Percentiles rank a stretch among this genome's conserved stretches.
Conservation (phyloP, 2,329 filamentous ascomycete species). For the Pyrenochaeta sp. region DNA sequence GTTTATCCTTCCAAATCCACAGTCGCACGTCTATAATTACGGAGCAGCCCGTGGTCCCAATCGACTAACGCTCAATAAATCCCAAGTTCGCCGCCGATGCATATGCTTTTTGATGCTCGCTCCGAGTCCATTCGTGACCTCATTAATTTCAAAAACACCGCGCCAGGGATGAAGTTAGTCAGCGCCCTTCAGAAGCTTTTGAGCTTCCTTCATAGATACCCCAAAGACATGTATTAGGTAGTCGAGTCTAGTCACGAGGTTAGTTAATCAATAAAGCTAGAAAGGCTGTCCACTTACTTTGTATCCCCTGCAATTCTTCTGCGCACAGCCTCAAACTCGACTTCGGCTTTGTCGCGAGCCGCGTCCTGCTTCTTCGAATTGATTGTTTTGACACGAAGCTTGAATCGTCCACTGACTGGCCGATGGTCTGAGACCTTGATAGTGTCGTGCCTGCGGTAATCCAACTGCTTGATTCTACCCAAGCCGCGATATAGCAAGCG, state of each 20-base stretch:
- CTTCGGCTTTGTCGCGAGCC: constrained; percentile 76
- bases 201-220: constrained; percentile 61
- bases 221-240: constrained; percentile 71
- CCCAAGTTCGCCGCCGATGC: constrained; percentile 23
- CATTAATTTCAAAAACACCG: constrained; percentile 4
- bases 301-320: constrained; percentile 72
- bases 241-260: constrained; percentile 59
- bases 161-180: background rate
- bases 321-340: constrained; percentile 76
- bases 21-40: too few species aligned
- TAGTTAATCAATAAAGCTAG: too few species aligned
- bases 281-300: constrained; percentile 83
- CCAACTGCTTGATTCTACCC: constrained; percentile 82
- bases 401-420: constrained; percentile 86
- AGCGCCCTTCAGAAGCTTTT: constrained; percentile 47
- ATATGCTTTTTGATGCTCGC: constrained; percentile 18
- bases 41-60: too few species aligned
- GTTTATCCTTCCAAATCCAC: too few species aligned
- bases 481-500: constrained; percentile 84
- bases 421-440: constrained; percentile 90
- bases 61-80: constrained; percentile 12
- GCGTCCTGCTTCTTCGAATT: constrained; percentile 69
- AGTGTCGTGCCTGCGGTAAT: constrained; percentile 83
- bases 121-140: constrained; percentile 5
- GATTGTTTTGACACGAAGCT: constrained; percentile 83